Conservation (phyloP, 2,329 filamentous ascomycete species). For the Colletotrichum gigasporum region DNA sequence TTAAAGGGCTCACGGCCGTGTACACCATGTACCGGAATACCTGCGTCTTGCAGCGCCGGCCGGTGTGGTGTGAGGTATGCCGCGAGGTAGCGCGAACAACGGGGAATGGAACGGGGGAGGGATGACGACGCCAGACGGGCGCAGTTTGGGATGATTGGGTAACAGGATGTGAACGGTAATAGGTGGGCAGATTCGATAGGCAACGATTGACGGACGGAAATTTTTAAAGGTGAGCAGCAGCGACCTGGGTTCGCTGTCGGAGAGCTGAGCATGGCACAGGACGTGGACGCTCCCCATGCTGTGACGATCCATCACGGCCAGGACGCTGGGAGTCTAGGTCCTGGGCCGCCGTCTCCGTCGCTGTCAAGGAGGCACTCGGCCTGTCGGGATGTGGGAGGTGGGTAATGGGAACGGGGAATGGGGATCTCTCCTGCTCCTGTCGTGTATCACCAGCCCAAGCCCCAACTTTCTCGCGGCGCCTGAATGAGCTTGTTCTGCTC, state of each 20-base stretch:
- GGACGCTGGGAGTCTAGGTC: no score
- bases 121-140: constrained; percentile 26
- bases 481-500: constrained; percentile 4
- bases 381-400: constrained; percentile 21
- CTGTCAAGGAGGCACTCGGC: neutral
- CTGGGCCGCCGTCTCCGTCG: neutral
- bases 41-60: no score
- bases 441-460: neutral
- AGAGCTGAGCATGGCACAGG: neutral
- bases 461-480: constrained; percentile 2
- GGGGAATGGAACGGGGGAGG: constrained; percentile 2
- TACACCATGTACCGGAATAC: no score
- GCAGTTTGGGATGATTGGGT: constrained; percentile 12
- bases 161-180: neutral
- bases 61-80: no score
- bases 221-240: constrained; percentile 7
- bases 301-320: no score
- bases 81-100: neutral
- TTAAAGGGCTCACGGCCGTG: neutral
- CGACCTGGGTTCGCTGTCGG: constrained; percentile 1
- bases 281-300: neutral
- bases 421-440: neutral
- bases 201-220: neutral
- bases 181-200: neutral
- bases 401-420: neutral